A percentile compares a stretch with the other conserved stretches of the same genome.
Conservation (phyloP, 306 rosid genomes). For the Gastrolobium bilobum region DNA sequence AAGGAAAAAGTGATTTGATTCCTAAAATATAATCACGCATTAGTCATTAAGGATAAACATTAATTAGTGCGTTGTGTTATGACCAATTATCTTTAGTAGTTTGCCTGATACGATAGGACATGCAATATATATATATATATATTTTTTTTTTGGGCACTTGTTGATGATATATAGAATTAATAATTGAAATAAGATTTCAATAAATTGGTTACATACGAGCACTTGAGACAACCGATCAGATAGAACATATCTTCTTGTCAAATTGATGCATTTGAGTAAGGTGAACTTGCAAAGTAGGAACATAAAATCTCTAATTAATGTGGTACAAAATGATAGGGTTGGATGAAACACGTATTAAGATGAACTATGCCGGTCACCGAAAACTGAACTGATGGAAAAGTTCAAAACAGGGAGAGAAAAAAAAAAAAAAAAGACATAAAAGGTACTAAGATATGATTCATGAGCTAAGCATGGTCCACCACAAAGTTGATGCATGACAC, state of each 20-base stretch:
- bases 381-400: slow-evolving; percentile 38
- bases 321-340: slow-evolving; percentile 46
- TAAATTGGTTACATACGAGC: slow-evolving; percentile 5
- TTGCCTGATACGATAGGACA: slow-evolving; percentile 11
- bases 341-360: slow-evolving; percentile 47
- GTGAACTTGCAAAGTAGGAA: slow-evolving; percentile 17
- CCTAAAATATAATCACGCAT: background rate
- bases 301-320: slow-evolving; percentile 25
- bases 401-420: slow-evolving; percentile 34
- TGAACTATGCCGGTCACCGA: slow-evolving; percentile 25
- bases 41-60: slow-evolving; percentile 42
- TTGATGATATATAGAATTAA: slow-evolving; percentile 13
- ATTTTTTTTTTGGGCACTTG: no score
- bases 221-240: slow-evolving; percentile 5
- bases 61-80: slow-evolving; percentile 1
- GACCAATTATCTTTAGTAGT: background rate
- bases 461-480: slow-evolving; percentile 59
- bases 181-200: background rate
- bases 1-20: no score
- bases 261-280: background rate
- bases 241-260: background rate
- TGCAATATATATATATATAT: no score
- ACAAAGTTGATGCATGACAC: slow-evolving; percentile 53
- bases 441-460: slow-evolving; percentile 52
- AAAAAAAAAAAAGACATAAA: slow-evolving; percentile 22